Evolutionary conservation across 169 alveolate genomes (phyloP), one percentile per base, ranked within the genome.

Genomic region (Fabrea salina): DNA sequence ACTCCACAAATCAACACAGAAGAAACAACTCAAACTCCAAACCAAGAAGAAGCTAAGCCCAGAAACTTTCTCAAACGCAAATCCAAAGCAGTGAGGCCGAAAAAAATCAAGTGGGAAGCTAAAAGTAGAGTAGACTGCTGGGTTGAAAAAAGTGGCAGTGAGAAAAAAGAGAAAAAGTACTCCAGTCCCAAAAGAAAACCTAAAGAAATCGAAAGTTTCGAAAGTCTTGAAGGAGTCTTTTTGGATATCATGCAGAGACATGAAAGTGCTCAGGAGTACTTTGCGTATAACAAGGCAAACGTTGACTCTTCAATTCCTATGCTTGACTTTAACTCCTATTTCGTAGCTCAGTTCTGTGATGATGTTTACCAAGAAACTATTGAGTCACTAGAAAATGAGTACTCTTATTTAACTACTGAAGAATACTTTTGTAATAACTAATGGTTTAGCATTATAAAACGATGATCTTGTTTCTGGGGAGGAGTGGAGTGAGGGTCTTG

Each of bases 121-220:
- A n/a, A 68, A 47, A 40, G 39, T 1, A 33, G 78, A n/a, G 30
- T 68, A 19, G 66, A 68, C 19, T 68, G 78, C 35, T 68, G 78
- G 78, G 54, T 61, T 16, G 25, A 44, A 8, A 37, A 33, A 0
- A 30, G 8, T 33, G 74, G 25, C 2, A 30, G 13, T 2, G 25
- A 54, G 22, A 27, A 61, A 11, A 13, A 16, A 1, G 32, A 61
- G 25, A 37, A 8, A 8, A 61, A 61, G 74, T n/a, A n/a, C n/a
- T n/a, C n/a, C n/a, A n/a, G n/a, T n/a, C n/a, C n/a, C n/a, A n/a
- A n/a, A n/a, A n/a, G n/a, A n/a, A n/a, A n/a, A n/a, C n/a, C n/a
- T n/a, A n/a, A 61, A 61, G 39, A 56, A 19, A 3, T 13, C 40
- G n/a, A 56, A 11, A 0, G n/a, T 16, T 35, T 30, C 22, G 0